A percentile compares a stretch with the other conserved stretches of the same genome.
phyloP scores from a whole-genome alignment of 176 grass and related monocot species.

The Poa pratensis region DNA sequence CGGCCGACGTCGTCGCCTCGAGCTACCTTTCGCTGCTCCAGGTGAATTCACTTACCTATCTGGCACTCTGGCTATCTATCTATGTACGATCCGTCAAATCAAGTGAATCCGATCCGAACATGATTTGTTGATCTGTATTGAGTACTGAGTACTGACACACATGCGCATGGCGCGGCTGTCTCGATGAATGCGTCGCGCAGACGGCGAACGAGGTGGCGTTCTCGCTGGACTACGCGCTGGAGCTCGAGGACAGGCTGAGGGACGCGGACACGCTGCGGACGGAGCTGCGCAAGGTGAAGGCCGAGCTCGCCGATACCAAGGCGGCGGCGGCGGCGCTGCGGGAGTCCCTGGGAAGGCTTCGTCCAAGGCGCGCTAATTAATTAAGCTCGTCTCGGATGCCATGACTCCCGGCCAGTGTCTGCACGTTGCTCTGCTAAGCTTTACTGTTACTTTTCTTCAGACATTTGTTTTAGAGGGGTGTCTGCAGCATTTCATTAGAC shows the following conservation, averaged over 20 bases:
- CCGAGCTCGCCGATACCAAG: constrained; percentile 27
- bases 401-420: not conserved
- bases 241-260: constrained; percentile 12
- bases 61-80: no score
- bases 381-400: not conserved
- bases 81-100: not conserved
- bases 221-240: constrained; percentile 32
- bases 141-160: not conserved
- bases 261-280: not conserved
- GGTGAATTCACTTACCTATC: constrained; percentile 7
- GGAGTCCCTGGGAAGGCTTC: constrained; percentile 6
- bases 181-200: not conserved
- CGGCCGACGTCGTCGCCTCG: constrained; percentile 6
- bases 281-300: constrained; percentile 20
- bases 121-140: not conserved
- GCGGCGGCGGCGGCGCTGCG: not conserved
- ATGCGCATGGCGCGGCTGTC: not conserved
- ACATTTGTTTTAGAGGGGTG: not conserved
- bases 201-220: constrained; percentile 34
- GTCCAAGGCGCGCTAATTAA: not conserved
- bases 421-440: not conserved
- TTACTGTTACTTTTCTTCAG: not conserved
- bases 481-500: not conserved
- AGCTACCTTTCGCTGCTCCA: constrained; percentile 17
- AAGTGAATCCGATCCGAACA: not conserved